Conservation (phyloP, 202 grass and related monocot genomes). For the Schoenoplectus triqueter region DNA sequence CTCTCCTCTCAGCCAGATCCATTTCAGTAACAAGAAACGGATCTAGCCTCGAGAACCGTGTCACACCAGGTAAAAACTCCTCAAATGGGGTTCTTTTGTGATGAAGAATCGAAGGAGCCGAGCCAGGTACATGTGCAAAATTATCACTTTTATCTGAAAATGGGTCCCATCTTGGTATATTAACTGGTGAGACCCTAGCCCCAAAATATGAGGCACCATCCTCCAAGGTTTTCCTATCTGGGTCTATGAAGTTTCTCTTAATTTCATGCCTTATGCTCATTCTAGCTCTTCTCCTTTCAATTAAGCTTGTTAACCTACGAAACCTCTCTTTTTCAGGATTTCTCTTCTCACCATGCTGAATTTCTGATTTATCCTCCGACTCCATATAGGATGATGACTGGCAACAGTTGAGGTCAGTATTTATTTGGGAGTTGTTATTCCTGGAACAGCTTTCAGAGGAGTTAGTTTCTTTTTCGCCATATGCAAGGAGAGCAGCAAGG, state of each 20-base stretch:
- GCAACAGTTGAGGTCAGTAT: conserved; percentile 10
- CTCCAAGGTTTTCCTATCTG: conserved; percentile 12
- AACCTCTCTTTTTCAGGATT: conserved; percentile 38
- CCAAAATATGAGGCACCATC: conserved; percentile 13
- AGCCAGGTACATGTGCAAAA: conserved; percentile 30
- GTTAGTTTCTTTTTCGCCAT: conserved; percentile 32
- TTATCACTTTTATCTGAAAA: conserved; percentile 19
- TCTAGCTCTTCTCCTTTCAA: conserved; percentile 42
- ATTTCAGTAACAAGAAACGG: conserved; percentile 28
- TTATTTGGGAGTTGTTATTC: conserved; percentile 29
- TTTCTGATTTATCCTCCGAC: background rate
- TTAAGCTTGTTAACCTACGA: conserved; percentile 39
- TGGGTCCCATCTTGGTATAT: conserved; percentile 27
- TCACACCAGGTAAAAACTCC: background rate
- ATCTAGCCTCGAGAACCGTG: conserved; percentile 27
- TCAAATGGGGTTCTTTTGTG: conserved; percentile 12
- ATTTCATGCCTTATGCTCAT: conserved; percentile 39
- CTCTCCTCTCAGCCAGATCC: conserved; percentile 20
- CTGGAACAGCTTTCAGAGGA: background rate
- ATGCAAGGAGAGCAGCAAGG: conserved; percentile 24
- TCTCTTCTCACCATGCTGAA: background rate
- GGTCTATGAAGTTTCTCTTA: conserved; percentile 30
- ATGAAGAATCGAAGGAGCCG: conserved; percentile 36
- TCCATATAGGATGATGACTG: conserved; percentile 12
- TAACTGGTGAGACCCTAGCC: conserved; percentile 28